Evolutionary conservation across 192 early-diverging fungal genomes (phyloP).

Genomic region (Backusella psychrophila): DNA sequence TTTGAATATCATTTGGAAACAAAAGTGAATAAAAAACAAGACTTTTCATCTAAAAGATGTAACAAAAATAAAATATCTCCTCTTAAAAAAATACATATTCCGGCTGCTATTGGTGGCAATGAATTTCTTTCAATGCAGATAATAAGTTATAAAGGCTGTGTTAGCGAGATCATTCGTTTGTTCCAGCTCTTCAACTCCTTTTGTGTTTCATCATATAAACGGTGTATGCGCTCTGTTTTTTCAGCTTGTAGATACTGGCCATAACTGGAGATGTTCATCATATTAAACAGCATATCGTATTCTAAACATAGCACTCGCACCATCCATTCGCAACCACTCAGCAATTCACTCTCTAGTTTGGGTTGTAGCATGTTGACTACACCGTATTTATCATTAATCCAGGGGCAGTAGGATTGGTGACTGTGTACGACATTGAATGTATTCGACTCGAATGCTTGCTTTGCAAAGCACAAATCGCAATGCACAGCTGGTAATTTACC

Average conservation of each 20-base stretch:
- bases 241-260: background rate
- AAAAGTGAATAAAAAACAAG: background rate
- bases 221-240: background rate
- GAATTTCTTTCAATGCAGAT: background rate
- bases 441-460: background rate
- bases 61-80: background rate
- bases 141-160: background rate
- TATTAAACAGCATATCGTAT: background rate
- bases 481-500: background rate
- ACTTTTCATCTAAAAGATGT: background rate
- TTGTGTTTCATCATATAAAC: background rate
- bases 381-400: background rate
- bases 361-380: background rate
- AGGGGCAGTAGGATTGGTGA: background rate
- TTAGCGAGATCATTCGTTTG: background rate
- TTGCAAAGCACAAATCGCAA: background rate
- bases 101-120: background rate
- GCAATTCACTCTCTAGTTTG: background rate
- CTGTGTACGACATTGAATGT: background rate
- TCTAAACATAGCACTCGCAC: background rate
- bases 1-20: background rate
- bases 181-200: background rate
- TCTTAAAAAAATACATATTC: background rate
- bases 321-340: background rate
- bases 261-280: background rate